Evolutionary conservation across 208 protist species (phyloP).

Genomic region (Acanthamoeba healyi): DNA sequence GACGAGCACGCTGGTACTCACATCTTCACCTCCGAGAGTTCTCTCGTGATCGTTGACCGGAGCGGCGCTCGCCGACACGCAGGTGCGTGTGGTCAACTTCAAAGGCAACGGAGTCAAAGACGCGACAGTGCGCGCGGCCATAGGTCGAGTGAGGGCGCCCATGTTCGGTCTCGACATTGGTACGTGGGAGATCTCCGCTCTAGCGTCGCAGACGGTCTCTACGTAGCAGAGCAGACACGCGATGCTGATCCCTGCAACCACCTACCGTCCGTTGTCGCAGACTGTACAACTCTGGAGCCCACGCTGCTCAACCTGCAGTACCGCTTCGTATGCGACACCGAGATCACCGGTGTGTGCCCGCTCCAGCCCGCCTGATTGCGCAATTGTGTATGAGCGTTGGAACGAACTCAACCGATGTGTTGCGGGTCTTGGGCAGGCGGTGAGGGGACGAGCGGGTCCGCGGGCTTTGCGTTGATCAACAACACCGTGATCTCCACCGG

Average conservation of each 20-base stretch:
- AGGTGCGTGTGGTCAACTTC: conserved; percentile 45
- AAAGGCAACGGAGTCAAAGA: conserved; percentile 1
- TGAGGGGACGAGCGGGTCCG: not conserved
- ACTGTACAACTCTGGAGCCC: not conserved
- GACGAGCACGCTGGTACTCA: not conserved
- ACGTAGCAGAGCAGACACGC: no score
- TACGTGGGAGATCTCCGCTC: no score
- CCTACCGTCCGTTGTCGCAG: no score
- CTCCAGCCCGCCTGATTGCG: no score
- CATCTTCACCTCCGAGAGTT: no score
- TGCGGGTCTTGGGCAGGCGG: no score
- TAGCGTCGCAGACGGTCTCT: no score
- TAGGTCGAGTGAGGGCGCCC: not conserved
- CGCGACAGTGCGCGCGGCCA: not conserved
- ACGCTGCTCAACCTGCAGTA: not conserved
- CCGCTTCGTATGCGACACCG: conserved; percentile 29
- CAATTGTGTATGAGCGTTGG: no score
- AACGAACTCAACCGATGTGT: no score
- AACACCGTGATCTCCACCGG: not conserved
- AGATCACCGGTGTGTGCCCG: not conserved
- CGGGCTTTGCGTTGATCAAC: conserved; percentile 19
- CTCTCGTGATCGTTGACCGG: no score
- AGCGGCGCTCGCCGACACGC: not conserved
- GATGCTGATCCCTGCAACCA: no score
- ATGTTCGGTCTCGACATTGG: not conserved